A percentile compares a stretch with the other conserved stretches of the same genome.
phyloP scores from a whole-genome alignment of 345 rosid genomes.

The Rhodomyrtus tomentosa region DNA sequence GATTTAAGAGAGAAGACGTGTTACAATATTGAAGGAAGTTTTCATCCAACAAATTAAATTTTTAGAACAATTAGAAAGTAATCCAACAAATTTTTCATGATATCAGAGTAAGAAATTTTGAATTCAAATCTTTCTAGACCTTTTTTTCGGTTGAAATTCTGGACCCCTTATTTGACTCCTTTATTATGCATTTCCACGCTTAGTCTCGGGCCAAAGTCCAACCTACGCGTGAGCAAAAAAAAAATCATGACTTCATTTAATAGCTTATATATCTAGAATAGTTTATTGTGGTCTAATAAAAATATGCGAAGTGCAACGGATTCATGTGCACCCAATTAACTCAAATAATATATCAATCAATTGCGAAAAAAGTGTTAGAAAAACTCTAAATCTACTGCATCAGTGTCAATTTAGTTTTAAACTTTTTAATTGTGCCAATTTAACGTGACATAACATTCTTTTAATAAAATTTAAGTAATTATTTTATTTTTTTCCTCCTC shows the following conservation, averaged over 20 bases:
- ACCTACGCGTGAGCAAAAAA: fast-evolving
- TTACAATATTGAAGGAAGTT: neutral
- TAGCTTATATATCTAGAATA: neutral
- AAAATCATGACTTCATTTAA: neutral
- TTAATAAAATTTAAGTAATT: too few relatives aligned
- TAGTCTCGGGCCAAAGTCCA: neutral
- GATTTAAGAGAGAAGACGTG: neutral
- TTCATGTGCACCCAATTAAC: neutral
- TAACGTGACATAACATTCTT: too few relatives aligned
- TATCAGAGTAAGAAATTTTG: fast-evolving
- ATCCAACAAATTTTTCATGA: neutral
- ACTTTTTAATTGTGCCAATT: too few relatives aligned
- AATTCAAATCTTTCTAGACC: neutral
- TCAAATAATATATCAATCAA: neutral
- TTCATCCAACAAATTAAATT: neutral
- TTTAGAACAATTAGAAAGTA: neutral
- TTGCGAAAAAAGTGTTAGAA: too few relatives aligned
- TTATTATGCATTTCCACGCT: neutral
- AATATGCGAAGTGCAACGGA: neutral
- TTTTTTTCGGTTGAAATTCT: too few relatives aligned
- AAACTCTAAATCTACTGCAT: too few relatives aligned
- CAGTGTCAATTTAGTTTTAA: too few relatives aligned
- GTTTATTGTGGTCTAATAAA: fast-evolving
- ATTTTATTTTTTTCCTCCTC: too few relatives aligned
- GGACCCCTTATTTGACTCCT: neutral